These are phyloP conservation scores for Cytauxzoon felis DNA, from an alignment of 169 alveolate genomes.

Conservation along the genomic window DNA sequence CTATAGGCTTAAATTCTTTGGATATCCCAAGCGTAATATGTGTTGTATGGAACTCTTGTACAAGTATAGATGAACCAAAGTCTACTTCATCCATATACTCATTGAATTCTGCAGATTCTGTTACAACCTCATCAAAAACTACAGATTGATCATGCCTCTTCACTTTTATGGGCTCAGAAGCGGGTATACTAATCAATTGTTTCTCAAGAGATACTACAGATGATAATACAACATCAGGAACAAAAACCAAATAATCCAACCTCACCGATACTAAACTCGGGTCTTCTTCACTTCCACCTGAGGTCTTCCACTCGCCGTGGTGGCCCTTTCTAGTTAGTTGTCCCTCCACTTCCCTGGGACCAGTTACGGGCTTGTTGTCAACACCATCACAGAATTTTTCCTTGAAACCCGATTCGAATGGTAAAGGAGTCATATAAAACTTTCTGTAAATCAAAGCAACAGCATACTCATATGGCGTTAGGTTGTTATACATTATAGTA, in stretches of 20 bases:
- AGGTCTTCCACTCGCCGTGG: no score
- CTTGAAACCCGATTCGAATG: slow-evolving; percentile 7
- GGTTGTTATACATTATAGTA: slow-evolving; percentile 4
- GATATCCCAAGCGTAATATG: slow-evolving; percentile 57
- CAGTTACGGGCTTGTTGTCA: not conserved
- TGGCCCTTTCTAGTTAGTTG: not conserved
- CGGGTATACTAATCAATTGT: slow-evolving; percentile 33
- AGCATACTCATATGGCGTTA: slow-evolving; percentile 52
- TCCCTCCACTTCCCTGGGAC: not conserved
- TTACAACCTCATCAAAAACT: not conserved
- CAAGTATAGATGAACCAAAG: slow-evolving; percentile 24
- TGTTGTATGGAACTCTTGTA: slow-evolving; percentile 53
- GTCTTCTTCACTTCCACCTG: no score
- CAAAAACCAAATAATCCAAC: slow-evolving; percentile 40
- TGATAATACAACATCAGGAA: slow-evolving; percentile 55
- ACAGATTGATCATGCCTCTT: not conserved
- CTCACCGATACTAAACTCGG: not conserved
- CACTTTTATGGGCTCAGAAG: slow-evolving; percentile 25
- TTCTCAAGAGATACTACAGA: slow-evolving; percentile 33
- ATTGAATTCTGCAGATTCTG: slow-evolving; percentile 10
- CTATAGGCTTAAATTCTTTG: slow-evolving; percentile 48
- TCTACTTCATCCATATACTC: not conserved
- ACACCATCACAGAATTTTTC: not conserved
- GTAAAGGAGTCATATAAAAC: slow-evolving; percentile 28
- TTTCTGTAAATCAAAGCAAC: slow-evolving; percentile 39